Percentiles rank a stretch among this genome's conserved stretches.
Evolutionary conservation across 129 eudicot genomes (phyloP).

Genomic region (Apium graveolens): DNA sequence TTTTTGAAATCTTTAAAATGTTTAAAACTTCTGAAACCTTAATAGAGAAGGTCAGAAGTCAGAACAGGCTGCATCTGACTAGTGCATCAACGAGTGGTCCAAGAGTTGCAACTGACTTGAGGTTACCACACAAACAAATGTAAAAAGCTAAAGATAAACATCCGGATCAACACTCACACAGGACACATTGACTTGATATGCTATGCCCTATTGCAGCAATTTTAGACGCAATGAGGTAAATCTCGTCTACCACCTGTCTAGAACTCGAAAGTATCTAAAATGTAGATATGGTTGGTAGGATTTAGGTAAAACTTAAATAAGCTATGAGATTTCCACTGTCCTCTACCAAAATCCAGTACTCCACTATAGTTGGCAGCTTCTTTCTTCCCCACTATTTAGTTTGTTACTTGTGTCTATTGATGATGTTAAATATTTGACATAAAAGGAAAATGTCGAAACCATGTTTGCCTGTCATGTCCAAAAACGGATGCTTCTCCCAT

Average conservation of each 20-base stretch:
- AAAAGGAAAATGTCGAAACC: background rate
- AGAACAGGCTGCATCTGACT: constrained; percentile 3
- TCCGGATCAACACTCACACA: background rate
- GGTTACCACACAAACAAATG: background rate
- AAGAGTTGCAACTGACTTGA: background rate
- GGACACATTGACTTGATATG: background rate
- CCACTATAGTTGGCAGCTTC: background rate
- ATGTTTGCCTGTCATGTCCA: background rate
- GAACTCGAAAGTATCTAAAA: background rate
- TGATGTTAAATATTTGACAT: background rate
- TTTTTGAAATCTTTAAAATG: background rate
- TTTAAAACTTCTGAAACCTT: background rate
- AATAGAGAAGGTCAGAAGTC: background rate
- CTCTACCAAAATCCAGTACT: background rate
- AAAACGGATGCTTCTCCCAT: background rate
- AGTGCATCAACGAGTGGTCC: background rate
- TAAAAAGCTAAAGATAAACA: background rate
- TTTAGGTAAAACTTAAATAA: background rate
- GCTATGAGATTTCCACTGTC: background rate
- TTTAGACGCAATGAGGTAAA: background rate
- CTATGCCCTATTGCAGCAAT: background rate
- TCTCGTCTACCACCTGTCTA: background rate
- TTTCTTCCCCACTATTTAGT: background rate
- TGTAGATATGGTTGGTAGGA: background rate
- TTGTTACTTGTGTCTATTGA: background rate